Evolutionary conservation across 768 basidiomycete species (phyloP), one percentile per base, ranked within the genome.

Genomic region (Phanerochaete sordida): DNA sequence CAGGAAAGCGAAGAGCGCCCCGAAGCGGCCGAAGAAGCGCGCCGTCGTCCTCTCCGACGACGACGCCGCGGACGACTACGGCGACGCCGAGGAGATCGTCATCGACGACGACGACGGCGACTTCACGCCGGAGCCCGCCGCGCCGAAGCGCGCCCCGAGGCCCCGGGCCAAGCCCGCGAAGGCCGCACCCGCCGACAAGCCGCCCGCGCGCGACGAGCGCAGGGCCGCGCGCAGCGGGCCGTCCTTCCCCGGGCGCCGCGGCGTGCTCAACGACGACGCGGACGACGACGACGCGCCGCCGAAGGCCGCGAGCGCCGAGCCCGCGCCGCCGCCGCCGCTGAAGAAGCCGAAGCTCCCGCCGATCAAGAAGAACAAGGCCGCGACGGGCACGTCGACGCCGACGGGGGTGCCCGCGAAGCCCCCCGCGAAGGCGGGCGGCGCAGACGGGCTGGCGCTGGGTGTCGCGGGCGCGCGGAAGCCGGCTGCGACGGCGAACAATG

Each of bases 331-430:
- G 30, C 71, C 69, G 26, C 74, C 75, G n/a, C 68, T 71, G n/a
- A 86, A 83, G 75, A 88, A 85, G 69, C 80, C 76, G 39, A 90
- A 88, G 68, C 76, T 86, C 23, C 85, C 87, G 0, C 73, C 81
- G n/a, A 88, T 88, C 62, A 87, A 82, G 75, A 87, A 88, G 74
- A 83, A 77, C 71, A 86, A 87, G 70, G 64, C 69, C n/a, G 26
- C 65, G 1, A 58, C 57, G 8, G 52, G 70, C 9, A 50, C 67
- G 12, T 61, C 69, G 16, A 65, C 68, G 5, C 39, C 57, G 19
- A 51, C 57, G 4, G 27, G 28, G 9, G n/a, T 46, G 2, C 65
- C 3, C 64, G 69, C 0, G 65, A 69, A 1, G 62, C 74, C 1
- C 52, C 7, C 59, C 1, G 16, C 49, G 43, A 46, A 24, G 21